Evolutionary conservation across 306 rosid genomes (phyloP), one percentile per base, ranked within the genome.

Genomic region (Dryas octopetala): DNA sequence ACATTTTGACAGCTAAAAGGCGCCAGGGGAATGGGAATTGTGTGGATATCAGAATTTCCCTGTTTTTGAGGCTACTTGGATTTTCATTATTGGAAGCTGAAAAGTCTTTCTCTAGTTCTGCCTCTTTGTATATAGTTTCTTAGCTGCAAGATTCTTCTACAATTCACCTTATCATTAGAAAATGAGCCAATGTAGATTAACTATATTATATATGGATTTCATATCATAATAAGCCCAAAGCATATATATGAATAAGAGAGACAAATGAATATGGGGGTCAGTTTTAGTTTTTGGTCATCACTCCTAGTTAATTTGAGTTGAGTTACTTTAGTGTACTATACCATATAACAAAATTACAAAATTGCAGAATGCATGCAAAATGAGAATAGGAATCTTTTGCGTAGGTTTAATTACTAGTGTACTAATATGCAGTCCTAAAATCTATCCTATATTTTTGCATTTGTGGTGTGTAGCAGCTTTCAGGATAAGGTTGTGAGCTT

Each of bases 31-130:
- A 59, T 59, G 17, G 28, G 62, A 62, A 66, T 61, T 82, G 77
- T 69, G 66, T 89, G 91, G 89, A 66, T 26, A 71, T 76, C 49
- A 48, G 38, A 66, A 75, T 69, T 80, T 88, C 84, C 89, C 89
- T 23, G 48, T 75, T 70, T 66, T 50, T 45, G 0, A 75, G 77
- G 88, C 75, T 41, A 48, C 64, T 70, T 43, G 41, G 52, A 70
- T 70, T 84, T 32, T 77, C 66, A 71, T 78, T 23, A 32, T 63
- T 45, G 26, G 4, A 54, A 52, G 47, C 43, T 51, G 46, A 41
- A 62, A 48, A 46, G 58, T 57, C 17, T 23, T 26, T 23, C 19
- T 47, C 13, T 45, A 15, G 32, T 57, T 78, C 32, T 73, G 55
- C 57, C 61, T 67, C 57, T 8, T 46, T 26, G 38, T 73, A 26